A percentile compares a stretch with the other conserved stretches of the same genome.
Conservation (phyloP, 2,329 filamentous ascomycete genomes). For the Xylaria polymorpha region DNA sequence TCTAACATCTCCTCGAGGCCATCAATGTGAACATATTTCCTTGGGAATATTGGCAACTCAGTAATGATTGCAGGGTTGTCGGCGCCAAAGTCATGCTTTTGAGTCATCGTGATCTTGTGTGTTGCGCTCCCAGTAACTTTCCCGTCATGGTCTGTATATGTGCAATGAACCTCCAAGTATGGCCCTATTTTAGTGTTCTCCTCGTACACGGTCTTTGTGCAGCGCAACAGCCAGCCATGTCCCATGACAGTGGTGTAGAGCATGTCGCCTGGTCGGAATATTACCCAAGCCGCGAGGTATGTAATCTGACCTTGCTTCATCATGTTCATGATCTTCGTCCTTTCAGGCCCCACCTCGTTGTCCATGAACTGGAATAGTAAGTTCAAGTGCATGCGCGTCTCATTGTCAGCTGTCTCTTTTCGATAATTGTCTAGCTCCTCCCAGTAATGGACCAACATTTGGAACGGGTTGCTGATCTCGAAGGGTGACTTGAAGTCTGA, state of each 20-base stretch:
- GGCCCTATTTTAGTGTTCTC: constrained; percentile 27
- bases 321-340: constrained; percentile 34
- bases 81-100: constrained; percentile 35
- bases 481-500: constrained; percentile 40
- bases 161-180: constrained; percentile 36
- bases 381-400: constrained; percentile 38
- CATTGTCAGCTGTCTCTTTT: constrained; percentile 19
- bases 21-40: constrained; percentile 13
- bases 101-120: constrained; percentile 25
- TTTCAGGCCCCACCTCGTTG: constrained; percentile 33
- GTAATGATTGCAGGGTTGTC: constrained; percentile 25
- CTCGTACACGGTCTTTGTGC: constrained; percentile 37
- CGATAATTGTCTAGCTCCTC: constrained; percentile 37
- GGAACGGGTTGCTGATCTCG: constrained; percentile 34
- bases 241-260: constrained; percentile 33
- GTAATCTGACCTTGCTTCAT: constrained; percentile 34
- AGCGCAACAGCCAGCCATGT: constrained; percentile 37
- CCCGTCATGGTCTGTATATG: constrained; percentile 42
- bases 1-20: constrained; percentile 6
- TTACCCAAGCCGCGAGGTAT: constrained; percentile 34
- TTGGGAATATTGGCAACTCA: constrained; percentile 21
- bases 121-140: constrained; percentile 28
- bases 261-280: constrained; percentile 39
- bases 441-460: constrained; percentile 41
- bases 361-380: constrained; percentile 42